Base-by-base conservation (phyloP, 225 moss, liverwort and hornwort genomes). In the Bryoerythrophyllum caledonicum region DNA sequence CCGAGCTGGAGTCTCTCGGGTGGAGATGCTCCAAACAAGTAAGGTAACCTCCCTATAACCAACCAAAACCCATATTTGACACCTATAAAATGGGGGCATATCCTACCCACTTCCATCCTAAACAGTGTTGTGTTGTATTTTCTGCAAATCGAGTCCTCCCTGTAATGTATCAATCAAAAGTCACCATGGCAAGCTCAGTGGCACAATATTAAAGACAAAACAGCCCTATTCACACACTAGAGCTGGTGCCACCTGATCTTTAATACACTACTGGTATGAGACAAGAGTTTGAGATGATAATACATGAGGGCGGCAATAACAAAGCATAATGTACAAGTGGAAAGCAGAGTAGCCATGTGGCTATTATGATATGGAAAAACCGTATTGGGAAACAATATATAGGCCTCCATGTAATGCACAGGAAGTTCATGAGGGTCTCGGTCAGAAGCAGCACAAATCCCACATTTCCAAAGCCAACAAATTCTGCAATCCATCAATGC, bases 271-370 rank as follows among this genome's bases (percentile, higher is more conserved):
- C 54, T 37, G 37, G 15, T 35, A 23, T 69, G 16, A 32, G 69
- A 69, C 54, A 40, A 51, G 27, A n/a, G n/a, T n/a, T n/a, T n/a
- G n/a, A 67, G 16, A 21, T 52, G 30, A 60, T 28, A 59, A 26
- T 51, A 6, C 5, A 52, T 40, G 40, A 67, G 41, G 49, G 41
- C 73, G 49, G 30, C 73, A 61, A 41, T 43, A 41, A 4, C 67
- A 61, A 19, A 54, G 24, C 60, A 40, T 53, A 32, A 60, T 74
- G 61, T 67, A 61, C 68, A 53, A 32, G 24, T 53, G 32, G 17
- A 53, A 53, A 69, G 15, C 54, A 69, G 69, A 46, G 27, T 10
- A 55, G 56, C 68, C 80, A 74, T 80, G 69, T 62, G 63, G 67
- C 56, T 68, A 73, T 73, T 51, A 73, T 73, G 52, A 73, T 73